These are phyloP conservation scores for Lentinula boryana DNA, from an alignment of 768 basidiomycete species.

Conservation along the genomic window DNA sequence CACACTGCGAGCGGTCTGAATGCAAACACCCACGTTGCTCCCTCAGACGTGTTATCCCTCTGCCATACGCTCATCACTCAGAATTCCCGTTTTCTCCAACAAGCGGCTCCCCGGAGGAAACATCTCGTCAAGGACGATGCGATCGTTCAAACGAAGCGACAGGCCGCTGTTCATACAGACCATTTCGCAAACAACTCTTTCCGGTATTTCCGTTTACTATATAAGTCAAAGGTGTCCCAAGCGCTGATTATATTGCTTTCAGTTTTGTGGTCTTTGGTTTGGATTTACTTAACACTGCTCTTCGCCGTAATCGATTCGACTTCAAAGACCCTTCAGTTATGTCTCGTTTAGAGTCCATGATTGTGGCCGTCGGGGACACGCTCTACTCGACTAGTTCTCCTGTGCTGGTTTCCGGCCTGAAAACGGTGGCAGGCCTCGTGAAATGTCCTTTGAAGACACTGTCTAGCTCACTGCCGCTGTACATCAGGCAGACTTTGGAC, in stretches of 20 bases:
- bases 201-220: slow-evolving; percentile 42
- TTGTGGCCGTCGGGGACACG: slow-evolving; percentile 83
- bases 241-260: slow-evolving; percentile 2
- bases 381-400: slow-evolving; percentile 78
- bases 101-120: slow-evolving; percentile 35
- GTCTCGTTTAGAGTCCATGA: slow-evolving; percentile 82
- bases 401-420: slow-evolving; percentile 72
- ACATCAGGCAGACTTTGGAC: slow-evolving; percentile 77
- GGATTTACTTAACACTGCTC: slow-evolving; percentile 84
- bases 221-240: background rate
- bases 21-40: slow-evolving; percentile 64
- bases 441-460: slow-evolving; percentile 79
- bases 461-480: slow-evolving; percentile 71
- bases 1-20: slow-evolving; percentile 83
- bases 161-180: slow-evolving; percentile 45
- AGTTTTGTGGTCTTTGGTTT: slow-evolving; percentile 91
- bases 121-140: slow-evolving; percentile 43
- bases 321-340: slow-evolving; percentile 70
- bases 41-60: slow-evolving; percentile 67
- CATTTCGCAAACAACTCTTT: slow-evolving; percentile 85
- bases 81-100: slow-evolving; percentile 81
- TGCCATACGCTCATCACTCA: slow-evolving; percentile 90
- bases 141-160: slow-evolving; percentile 76
- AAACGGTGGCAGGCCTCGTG: slow-evolving; percentile 72
- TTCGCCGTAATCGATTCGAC: slow-evolving; percentile 82